phyloP scores from a whole-genome alignment of 345 rosid genomes.

The Eucalyptus tenuipes region DNA sequence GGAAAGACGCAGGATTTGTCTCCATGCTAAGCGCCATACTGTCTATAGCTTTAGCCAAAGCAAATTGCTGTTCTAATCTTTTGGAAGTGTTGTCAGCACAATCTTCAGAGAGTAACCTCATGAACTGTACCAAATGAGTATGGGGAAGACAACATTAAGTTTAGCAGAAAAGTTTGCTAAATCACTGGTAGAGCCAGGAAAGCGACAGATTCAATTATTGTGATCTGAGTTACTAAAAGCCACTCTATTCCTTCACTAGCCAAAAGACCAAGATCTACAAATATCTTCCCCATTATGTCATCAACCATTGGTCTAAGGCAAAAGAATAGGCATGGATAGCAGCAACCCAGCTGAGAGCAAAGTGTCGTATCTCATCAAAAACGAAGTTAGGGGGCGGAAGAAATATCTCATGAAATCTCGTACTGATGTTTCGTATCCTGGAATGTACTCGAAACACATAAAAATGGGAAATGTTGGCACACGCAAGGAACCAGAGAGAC shows the following conservation, averaged over 20 bases:
- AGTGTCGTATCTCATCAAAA: background rate
- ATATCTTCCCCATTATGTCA: background rate
- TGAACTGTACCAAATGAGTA: constrained; percentile 23
- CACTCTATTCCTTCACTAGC: background rate
- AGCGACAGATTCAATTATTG: background rate
- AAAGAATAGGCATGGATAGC: background rate
- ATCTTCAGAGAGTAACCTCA: constrained; percentile 79
- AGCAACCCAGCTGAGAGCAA: background rate
- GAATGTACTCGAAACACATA: background rate
- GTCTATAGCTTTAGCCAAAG: constrained; percentile 73
- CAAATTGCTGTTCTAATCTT: constrained; percentile 42
- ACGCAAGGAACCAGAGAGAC: constrained; percentile 1
- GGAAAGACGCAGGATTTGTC: constrained; percentile 27
- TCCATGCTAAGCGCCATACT: constrained; percentile 41
- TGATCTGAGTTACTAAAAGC: background rate
- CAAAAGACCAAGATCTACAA: background rate
- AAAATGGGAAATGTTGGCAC: background rate
- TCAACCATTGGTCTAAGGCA: background rate
- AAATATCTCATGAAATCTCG: background rate
- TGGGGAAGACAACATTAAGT: background rate
- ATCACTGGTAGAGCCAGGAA: background rate
- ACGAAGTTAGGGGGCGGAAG: background rate
- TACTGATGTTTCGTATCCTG: background rate
- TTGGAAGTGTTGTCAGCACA: constrained; percentile 31
- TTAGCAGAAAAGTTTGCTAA: background rate